These are phyloP conservation scores for Trebouxia sp. DNA, from an alignment of 139 green algal species.

Conservation along the genomic window DNA sequence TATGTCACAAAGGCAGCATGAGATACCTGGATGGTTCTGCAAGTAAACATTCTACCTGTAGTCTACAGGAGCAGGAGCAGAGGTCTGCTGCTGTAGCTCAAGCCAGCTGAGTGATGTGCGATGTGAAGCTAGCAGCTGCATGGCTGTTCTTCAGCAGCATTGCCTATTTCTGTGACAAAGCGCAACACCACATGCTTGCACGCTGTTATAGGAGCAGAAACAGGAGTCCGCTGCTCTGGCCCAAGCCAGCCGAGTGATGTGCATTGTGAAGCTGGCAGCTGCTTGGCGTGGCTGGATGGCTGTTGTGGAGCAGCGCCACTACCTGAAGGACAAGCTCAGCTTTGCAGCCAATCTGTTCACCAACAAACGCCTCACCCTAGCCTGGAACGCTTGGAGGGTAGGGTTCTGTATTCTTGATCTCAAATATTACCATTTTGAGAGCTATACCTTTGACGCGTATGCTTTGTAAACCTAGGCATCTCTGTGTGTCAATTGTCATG, in stretches of 20 bases:
- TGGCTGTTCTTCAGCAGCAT: background rate
- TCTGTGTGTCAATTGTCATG: too few species aligned
- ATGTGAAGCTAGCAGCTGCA: background rate
- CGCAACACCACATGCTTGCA: background rate
- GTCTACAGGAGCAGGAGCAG: too few species aligned
- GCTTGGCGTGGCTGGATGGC: constrained; percentile 26
- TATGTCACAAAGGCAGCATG: too few species aligned
- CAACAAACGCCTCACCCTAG: constrained; percentile 15
- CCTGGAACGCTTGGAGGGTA: constrained; percentile 23
- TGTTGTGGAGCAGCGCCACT: background rate
- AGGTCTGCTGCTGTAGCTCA: background rate
- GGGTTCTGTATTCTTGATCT: too few species aligned
- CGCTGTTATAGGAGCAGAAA: background rate
- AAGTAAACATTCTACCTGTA: too few species aligned
- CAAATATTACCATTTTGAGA: too few species aligned
- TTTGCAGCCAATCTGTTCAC: background rate
- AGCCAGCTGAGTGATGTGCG: background rate
- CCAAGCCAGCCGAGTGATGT: background rate
- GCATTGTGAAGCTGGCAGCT: constrained; percentile 30
- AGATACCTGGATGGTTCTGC: too few species aligned
- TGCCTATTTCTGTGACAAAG: background rate
- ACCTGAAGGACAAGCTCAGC: background rate
- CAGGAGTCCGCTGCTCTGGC: background rate
- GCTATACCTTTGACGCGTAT: too few species aligned
- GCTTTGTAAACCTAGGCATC: too few species aligned